phyloP scores from a whole-genome alignment of 83 land plant genomes.

The Thuja plicata region DNA sequence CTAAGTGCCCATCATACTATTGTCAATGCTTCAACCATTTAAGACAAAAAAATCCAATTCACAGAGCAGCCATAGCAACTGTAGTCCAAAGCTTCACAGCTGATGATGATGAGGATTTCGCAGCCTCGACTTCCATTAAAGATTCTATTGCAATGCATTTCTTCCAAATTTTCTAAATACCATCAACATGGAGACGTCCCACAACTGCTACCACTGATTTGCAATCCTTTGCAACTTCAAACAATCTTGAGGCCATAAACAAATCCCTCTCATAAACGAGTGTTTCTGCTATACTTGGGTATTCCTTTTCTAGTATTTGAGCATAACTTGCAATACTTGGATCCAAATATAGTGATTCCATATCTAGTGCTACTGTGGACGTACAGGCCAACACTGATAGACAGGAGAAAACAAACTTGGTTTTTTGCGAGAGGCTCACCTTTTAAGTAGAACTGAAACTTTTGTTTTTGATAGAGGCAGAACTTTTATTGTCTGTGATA shows the following conservation, averaged over 20 bases:
- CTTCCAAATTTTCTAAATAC: slow-evolving; percentile 74
- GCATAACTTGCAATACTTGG: not conserved
- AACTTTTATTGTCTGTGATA: too few relatives aligned
- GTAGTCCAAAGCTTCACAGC: slow-evolving; percentile 30
- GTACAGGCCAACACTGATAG: not conserved
- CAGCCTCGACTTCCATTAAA: slow-evolving; percentile 50
- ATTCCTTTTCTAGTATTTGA: not conserved
- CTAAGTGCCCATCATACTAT: not conserved
- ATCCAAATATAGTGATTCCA: not conserved
- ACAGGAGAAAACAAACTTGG: not conserved
- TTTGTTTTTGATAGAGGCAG: too few relatives aligned
- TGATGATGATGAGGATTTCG: slow-evolving; percentile 13
- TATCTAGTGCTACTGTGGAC: not conserved
- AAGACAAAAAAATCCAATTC: slow-evolving; percentile 53
- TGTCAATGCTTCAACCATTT: slow-evolving; percentile 32
- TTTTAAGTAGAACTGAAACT: too few relatives aligned
- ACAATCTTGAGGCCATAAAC: slow-evolving; percentile 76
- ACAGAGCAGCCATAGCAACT: slow-evolving; percentile 48
- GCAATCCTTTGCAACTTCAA: slow-evolving; percentile 56
- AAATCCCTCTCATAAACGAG: not conserved
- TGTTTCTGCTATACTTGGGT: not conserved
- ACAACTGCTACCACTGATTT: slow-evolving; percentile 88
- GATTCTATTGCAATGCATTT: slow-evolving; percentile 47
- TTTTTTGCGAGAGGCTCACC: not conserved
- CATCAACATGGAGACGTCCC: slow-evolving; percentile 81